These are phyloP conservation scores for Cucurbita ficifolia DNA, from an alignment of 306 rosid species.

Conservation along the genomic window DNA sequence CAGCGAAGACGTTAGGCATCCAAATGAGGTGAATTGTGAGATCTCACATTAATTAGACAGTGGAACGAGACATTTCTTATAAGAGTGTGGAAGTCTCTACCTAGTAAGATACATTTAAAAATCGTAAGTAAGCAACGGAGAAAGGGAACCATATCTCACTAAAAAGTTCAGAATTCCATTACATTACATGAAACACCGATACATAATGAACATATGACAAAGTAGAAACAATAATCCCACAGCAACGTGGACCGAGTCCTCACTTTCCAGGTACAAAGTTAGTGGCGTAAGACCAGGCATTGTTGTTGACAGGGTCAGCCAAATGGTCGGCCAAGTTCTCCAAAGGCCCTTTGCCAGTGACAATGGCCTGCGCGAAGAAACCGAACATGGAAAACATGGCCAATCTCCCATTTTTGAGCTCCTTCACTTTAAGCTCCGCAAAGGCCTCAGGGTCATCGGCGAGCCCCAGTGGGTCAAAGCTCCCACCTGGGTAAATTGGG, in stretches of 20 bases:
- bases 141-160: no score
- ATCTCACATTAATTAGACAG: no score
- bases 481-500: conserved; percentile 15
- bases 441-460: conserved; percentile 17
- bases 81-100: no score
- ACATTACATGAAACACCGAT: no score
- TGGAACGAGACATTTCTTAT: no score
- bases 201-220: neutral
- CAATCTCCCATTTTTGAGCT: conserved; percentile 16
- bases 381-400: conserved; percentile 23
- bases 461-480: conserved; percentile 17
- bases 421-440: conserved; percentile 21
- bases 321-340: conserved; percentile 15
- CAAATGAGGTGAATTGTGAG: no score
- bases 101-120: no score
- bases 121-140: no score
- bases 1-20: no score
- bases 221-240: neutral
- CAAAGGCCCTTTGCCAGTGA: conserved; percentile 17
- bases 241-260: neutral
- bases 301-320: conserved; percentile 21
- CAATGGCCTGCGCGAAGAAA: conserved; percentile 17
- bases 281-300: conserved; percentile 18
- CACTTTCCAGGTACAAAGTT: conserved; percentile 19
- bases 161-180: neutral